These are phyloP conservation scores for Diddensiella santjacobensis DNA, from an alignment of 805 yeast species.

Conservation along the genomic window DNA sequence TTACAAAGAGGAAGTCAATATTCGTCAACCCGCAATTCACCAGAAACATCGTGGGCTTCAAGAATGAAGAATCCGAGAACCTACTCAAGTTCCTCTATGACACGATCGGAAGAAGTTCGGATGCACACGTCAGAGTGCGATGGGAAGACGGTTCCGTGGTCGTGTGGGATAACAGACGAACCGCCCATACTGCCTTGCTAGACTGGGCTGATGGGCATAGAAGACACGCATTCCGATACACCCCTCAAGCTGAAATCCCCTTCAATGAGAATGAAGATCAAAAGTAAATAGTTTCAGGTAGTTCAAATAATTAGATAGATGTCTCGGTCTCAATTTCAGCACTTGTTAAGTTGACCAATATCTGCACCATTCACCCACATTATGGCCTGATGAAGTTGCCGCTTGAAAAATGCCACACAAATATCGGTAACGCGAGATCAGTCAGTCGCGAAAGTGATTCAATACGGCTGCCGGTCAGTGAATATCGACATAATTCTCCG, in stretches of 20 bases:
- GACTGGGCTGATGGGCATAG: constrained; percentile 66
- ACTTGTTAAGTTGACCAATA: too few species aligned
- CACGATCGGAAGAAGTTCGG: constrained; percentile 50
- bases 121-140: constrained; percentile 63
- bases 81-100: constrained; percentile 45
- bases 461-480: too few species aligned
- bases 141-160: constrained; percentile 72
- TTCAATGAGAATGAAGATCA: constrained; percentile 7
- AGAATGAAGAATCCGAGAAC: constrained; percentile 58
- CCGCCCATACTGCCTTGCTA: constrained; percentile 63
- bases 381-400: too few species aligned
- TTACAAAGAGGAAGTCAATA: constrained; percentile 53
- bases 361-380: too few species aligned
- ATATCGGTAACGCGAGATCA: too few species aligned
- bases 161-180: constrained; percentile 73
- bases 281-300: not conserved
- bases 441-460: too few species aligned
- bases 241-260: constrained; percentile 67
- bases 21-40: constrained; percentile 55
- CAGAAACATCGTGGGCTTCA: constrained; percentile 59
- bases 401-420: too few species aligned
- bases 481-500: too few species aligned
- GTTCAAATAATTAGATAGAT: too few species aligned
- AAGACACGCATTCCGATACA: constrained; percentile 71
- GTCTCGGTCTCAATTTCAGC: too few species aligned